Base-by-base conservation (phyloP, 352 stramenopile species). In the Globisporangium middletonii region DNA sequence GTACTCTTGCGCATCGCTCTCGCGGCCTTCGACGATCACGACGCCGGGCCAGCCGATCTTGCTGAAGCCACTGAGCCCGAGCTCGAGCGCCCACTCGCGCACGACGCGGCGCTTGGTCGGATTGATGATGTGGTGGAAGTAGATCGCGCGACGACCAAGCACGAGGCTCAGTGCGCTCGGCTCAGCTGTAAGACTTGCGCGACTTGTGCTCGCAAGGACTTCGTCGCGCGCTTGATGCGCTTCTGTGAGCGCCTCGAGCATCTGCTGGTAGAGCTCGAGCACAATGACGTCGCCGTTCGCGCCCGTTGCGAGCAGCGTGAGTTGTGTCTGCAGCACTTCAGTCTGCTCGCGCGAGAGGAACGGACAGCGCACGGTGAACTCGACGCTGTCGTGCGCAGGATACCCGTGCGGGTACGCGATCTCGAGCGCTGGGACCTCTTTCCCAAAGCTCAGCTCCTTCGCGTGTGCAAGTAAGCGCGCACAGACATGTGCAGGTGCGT, bases 41-140 rank as follows among this genome's bases (percentile, higher is more conserved):
- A 94, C 68, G 28, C 82, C 83, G 19, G 83, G 83, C 83, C 83
- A 94, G 0, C 83, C 83, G 50, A 94, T 90, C 62, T 94, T 94
- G 63, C 75, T 86, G 28, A 84, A 87, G 8, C 79, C 83, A 9
- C 78, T 65, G 11, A 94, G 79, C 23, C 67, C 37, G 28, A 92
- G 67, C 63, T 94, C 83, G 1, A 69, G 43, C 5, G 83, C 83
- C 79, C 75, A 91, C 43, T 94, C 79, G 45, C 76, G 79, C 23
- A 94, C 65, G 3, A 88, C 79, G 43, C 72, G 77, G 3, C 78
- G 75, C 62, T 94, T 94, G 46, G 66, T 88, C 15, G 65, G 55
- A 6, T 77, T 79, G 59, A 92, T 91, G 60, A 92, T 91, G 63
- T 93, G 83, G 67, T 93, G 83, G 57, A 91, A 89, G 64, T 91